These are phyloP conservation scores for Corylus heterophylla DNA, from an alignment of 306 rosid species.

Conservation along the genomic window DNA sequence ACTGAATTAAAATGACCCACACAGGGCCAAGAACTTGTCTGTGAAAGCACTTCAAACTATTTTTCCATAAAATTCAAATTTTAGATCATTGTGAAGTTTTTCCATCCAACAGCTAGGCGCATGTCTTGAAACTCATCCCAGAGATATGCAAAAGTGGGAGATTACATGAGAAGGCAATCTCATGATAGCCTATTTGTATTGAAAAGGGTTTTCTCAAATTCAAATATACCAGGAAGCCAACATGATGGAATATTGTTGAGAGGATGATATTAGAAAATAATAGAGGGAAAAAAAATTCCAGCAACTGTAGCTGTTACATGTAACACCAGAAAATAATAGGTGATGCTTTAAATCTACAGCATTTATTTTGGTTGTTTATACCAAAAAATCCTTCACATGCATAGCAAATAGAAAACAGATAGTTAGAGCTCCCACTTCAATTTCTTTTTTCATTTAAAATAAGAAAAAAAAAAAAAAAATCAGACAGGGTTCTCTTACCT, in stretches of 20 bases:
- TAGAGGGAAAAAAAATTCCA: neutral
- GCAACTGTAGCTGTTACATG: neutral
- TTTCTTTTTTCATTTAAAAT: neutral
- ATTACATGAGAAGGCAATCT: neutral
- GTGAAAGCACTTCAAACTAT: neutral
- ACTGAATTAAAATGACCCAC: too few relatives aligned
- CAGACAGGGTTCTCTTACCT: too few relatives aligned
- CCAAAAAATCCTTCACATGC: too few relatives aligned
- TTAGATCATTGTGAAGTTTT: neutral
- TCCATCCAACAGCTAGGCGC: neutral
- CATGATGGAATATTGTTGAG: neutral
- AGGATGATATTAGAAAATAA: neutral
- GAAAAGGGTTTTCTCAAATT: neutral
- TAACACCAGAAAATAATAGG: conserved; percentile 1
- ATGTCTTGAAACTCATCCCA: neutral
- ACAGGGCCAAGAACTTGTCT: too few relatives aligned
- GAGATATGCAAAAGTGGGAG: neutral
- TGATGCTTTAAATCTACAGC: neutral
- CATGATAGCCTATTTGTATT: neutral
- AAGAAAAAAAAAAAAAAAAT: too few relatives aligned
- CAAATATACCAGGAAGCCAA: neutral
- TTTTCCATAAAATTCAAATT: neutral
- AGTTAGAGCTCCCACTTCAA: neutral
- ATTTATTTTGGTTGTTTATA: neutral
- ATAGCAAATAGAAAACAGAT: neutral